phyloP scores from a whole-genome alignment of 2,329 filamentous ascomycete genomes.

The Helotiales sp. region DNA sequence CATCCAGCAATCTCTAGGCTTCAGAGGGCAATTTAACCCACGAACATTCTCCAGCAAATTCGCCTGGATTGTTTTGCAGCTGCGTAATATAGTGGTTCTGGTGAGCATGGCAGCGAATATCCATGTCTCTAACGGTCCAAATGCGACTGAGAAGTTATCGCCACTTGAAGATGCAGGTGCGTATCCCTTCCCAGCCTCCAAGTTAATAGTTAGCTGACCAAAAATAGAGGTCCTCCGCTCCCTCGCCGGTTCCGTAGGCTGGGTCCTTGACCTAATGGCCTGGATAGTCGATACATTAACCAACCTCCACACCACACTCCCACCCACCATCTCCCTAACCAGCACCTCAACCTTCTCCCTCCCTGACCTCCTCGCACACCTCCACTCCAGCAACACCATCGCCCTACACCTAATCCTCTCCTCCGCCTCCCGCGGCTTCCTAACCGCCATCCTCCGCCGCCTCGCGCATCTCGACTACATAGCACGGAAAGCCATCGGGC shows the following conservation, averaged over 20 bases:
- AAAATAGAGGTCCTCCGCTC: slow-evolving; percentile 70
- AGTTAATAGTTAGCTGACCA: not conserved
- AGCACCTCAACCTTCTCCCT: slow-evolving; percentile 50
- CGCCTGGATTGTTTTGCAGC: slow-evolving; percentile 74
- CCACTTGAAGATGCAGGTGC: slow-evolving; percentile 68
- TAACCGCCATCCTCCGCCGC: slow-evolving; percentile 70
- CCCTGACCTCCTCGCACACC: slow-evolving; percentile 54
- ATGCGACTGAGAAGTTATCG: slow-evolving; percentile 59
- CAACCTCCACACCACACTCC: slow-evolving; percentile 56
- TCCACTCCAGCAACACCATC: slow-evolving; percentile 61
- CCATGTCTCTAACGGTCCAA: slow-evolving; percentile 49
- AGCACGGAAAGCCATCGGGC: slow-evolving; percentile 42
- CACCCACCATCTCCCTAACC: slow-evolving; percentile 53
- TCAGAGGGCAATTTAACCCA: slow-evolving; percentile 63
- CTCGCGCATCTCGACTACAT: slow-evolving; percentile 60
- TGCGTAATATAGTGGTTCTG: slow-evolving; percentile 73
- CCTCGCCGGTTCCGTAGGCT: slow-evolving; percentile 75
- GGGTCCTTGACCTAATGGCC: slow-evolving; percentile 74
- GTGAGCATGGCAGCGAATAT: slow-evolving; percentile 65
- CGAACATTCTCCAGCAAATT: slow-evolving; percentile 74
- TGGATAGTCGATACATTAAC: slow-evolving; percentile 67
- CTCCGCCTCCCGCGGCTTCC: slow-evolving; percentile 74
- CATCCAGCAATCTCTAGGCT: slow-evolving; percentile 79
- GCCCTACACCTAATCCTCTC: slow-evolving; percentile 70
- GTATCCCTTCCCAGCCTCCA: slow-evolving; percentile 24